Evolutionary conservation across 2,329 filamentous ascomycete genomes (phyloP), one percentile per base, ranked within the genome.

Genomic region (Colletotrichum sansevieriae): DNA sequence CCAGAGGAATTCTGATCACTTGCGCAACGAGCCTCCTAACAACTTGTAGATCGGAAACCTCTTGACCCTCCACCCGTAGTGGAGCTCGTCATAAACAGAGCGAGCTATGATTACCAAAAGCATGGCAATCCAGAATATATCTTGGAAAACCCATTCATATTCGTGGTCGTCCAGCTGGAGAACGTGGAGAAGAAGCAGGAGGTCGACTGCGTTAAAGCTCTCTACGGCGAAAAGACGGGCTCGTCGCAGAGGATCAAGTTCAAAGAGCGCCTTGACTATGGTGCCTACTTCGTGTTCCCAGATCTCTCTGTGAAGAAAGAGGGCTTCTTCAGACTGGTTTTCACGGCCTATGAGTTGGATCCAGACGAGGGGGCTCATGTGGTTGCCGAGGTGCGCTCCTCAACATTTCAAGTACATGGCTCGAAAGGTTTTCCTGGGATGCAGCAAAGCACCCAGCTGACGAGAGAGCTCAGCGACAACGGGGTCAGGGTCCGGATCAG

Each of bases 251-350:
- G 92, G 62, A 82, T 97, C 62, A 95, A 96, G 78, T 92, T 97
- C 76, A 85, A 88, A 3, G 86, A 91, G 74, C 94, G 94, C 75
- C 84, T 13, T 39, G 10, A 83, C 82, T 93, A 96, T 78, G 92
- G 92, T 11, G 93, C 91, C 1, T 97, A 94, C 80, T 97, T 97
- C 75, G 91, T 97, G n/a, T 97, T 97, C 78, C 92, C 92, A 5
- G 94, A 97, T 78, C 83, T 97, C 22, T 96, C 93, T 0, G 89
- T 95, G 69, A 91, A 91, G 76, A 83, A 89, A 25, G 88, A 92
- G 74, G 94, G 94, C 35, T 84, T 83, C 20, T 95, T 90, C 76
- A 85, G 90, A 41, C 84, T 97, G 44, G 87, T 90, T 63, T 97
- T 97, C 76, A 91, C 88, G 56, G 84, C 97, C 13, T 95, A 91